Evolutionary conservation across 306 rosid genomes (phyloP).

Genomic region (Vigna angularis): DNA sequence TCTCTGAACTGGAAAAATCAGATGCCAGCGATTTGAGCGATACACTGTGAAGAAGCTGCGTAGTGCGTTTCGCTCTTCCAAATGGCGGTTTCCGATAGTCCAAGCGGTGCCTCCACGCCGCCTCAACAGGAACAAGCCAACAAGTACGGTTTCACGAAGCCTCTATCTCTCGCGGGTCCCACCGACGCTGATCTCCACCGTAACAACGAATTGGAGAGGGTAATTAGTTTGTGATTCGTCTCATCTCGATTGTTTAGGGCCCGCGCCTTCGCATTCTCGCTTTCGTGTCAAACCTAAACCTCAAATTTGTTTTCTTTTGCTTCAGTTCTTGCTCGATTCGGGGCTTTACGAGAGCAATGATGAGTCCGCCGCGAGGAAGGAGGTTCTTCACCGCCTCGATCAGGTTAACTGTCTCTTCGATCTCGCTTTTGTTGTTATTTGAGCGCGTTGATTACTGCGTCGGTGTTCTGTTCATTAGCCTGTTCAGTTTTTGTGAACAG

Average conservation of each 20-base stretch:
- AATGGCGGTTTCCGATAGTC: conserved; percentile 75
- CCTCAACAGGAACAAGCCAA: conserved; percentile 45
- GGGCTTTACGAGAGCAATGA: conserved; percentile 81
- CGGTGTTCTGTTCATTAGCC: not conserved
- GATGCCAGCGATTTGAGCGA: conserved; percentile 35
- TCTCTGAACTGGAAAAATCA: conserved; percentile 31
- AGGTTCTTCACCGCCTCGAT: conserved; percentile 77
- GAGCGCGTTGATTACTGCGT: not conserved
- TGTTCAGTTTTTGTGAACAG: not conserved
- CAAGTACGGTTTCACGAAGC: conserved; percentile 68
- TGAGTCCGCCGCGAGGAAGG: conserved; percentile 69
- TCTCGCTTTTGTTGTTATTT: not conserved
- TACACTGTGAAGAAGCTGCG: not conserved
- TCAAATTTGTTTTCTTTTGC: not conserved
- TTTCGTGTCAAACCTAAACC: not conserved
- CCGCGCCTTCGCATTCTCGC: not conserved
- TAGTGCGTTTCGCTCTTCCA: conserved; percentile 41
- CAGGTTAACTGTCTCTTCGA: conserved; percentile 57
- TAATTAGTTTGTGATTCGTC: conserved; percentile 36
- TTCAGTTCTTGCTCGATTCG: conserved; percentile 77
- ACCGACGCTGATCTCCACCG: conserved; percentile 72
- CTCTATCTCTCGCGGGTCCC: conserved; percentile 87
- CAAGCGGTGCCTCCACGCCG: conserved; percentile 46
- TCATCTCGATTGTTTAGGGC: not conserved
- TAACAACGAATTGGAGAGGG: conserved; percentile 78